Evolutionary conservation across 73 alveolate genomes (phyloP), one percentile per base, ranked within the genome.

Genomic region (Paramecium caudatum): DNA sequence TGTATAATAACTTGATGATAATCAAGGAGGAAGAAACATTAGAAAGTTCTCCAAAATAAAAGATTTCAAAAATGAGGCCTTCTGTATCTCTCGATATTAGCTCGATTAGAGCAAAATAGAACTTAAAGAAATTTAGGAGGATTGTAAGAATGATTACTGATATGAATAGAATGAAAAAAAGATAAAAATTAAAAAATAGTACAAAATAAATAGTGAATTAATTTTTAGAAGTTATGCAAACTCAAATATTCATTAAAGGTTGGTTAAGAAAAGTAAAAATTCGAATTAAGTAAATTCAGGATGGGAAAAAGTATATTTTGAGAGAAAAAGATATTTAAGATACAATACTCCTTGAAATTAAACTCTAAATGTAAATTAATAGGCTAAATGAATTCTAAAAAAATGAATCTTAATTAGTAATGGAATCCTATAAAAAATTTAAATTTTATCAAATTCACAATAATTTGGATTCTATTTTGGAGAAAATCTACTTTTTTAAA

Each of bases 371-470:
- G 88, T 23, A 21, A 10, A 74, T 45, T 13, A 74, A 39, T 4
- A 33, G 16, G 16, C 43, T 27, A 13, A 39, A 45, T 12, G 88
- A 74, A 43, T 41, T 30, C 49, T 33, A 33, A 33, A 65, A 65
- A 27, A 36, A 30, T 25, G 83, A 65, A 10, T 36, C 32, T 32
- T 36, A 65, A 65, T 65, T 65, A 30, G 83, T 65, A 13, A 74
- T 74, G 88, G 88, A 74, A 19, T 27, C 88, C 1, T 41, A 21
- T 41, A 74, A 74, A 19, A 39, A 74, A 23, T 74, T 74, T 74
- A 74, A 74, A 17, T 30, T 39, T 45, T 74, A 74, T 13, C 19
- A 41, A 37, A 8, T 37, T 36, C 5, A 74, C 36, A 74, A 74
- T 74, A 74, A 74, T n/a, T 74, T 74, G 9, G 39, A 74, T 19